Evolutionary conservation across 225 moss, liverwort and hornwort species (phyloP), one percentile per base, ranked within the genome.

Genomic region (Neckera pumila): DNA sequence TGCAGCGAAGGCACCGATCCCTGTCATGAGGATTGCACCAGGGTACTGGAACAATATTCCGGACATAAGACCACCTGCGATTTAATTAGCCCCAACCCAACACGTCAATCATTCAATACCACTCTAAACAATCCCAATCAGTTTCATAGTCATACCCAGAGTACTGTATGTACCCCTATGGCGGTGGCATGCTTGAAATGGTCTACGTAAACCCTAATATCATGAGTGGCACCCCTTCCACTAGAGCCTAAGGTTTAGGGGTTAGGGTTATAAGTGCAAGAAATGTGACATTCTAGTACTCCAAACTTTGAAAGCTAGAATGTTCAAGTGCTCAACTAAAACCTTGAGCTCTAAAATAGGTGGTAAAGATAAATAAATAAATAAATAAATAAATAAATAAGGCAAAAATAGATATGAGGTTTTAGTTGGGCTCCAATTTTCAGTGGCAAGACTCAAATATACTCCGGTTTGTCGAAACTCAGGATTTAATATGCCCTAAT

Each of bases 41-140:
- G 94, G 93, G 86, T 95, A 95, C 85, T 93, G 93, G 59, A 94
- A 95, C 83, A 95, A 79, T 56, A 94, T 14, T 53, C 91, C 93
- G n/a, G 95, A 95, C 74, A 95, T 77, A 34, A 93, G 65, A 61
- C 93, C 95, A 72, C 94, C 95, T 95, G 88, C 73, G 16, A 82
- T 59, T 36, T 22, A n/a, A n/a, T n/a, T n/a, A 53, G 30, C n/a
- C 60, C 62, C 42, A 86, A 61, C 67, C 27, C 57, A 21, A 22
- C 27, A 15, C 40, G 18, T 79, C 79, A 86, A 51, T 57, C 57
- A 56, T 13, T 65, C 56, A 31, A 16, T 66, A 40, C 5, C 11
- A 84, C 56, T 51, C 40, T 84, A 57, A 84, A 11, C 70, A 31
- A 84, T 70, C 56, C 42, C 21, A 42, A 31, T 70, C 70, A 42